phyloP scores from a whole-genome alignment of 2,329 filamentous ascomycete genomes.

The Monascus ruber region DNA sequence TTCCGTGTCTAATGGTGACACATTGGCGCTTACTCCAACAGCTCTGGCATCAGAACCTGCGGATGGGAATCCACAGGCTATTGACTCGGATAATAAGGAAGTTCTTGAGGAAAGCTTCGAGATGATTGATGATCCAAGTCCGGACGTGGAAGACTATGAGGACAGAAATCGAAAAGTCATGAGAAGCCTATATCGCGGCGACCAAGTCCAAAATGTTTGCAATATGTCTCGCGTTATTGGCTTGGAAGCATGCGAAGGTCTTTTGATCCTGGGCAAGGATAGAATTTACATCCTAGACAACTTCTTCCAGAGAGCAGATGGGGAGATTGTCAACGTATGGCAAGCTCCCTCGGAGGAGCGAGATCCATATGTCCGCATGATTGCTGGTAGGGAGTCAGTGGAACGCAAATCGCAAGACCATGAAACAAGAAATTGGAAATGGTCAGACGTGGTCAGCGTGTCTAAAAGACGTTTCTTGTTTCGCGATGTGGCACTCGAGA shows the following conservation, averaged over 20 bases:
- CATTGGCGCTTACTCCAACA: slow-evolving; percentile 25
- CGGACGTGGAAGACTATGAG: slow-evolving; percentile 75
- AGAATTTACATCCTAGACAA: slow-evolving; percentile 91
- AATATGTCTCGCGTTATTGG: slow-evolving; percentile 93
- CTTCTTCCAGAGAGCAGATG: slow-evolving; percentile 87
- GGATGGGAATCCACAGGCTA: slow-evolving; percentile 19
- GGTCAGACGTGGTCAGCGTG: slow-evolving; percentile 87
- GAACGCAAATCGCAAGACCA: slow-evolving; percentile 54
- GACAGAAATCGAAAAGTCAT: slow-evolving; percentile 98
- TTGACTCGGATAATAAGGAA: slow-evolving; percentile 24
- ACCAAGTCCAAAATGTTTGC: slow-evolving; percentile 85
- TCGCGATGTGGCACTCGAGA: slow-evolving; percentile 88
- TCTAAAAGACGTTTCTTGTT: slow-evolving; percentile 94
- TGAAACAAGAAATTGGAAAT: slow-evolving; percentile 82
- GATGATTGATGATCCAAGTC: slow-evolving; percentile 84
- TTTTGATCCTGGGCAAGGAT: slow-evolving; percentile 85
- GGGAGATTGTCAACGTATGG: slow-evolving; percentile 93
- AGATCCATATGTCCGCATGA: slow-evolving; percentile 90
- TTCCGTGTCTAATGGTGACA: slow-evolving; percentile 30
- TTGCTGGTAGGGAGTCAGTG: slow-evolving; percentile 62
- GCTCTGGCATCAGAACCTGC: slow-evolving; percentile 19
- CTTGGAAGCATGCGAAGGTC: slow-evolving; percentile 83
- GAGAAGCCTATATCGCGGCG: slow-evolving; percentile 79
- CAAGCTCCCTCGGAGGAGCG: slow-evolving; percentile 86
- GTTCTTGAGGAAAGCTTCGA: slow-evolving; percentile 83